Evolutionary conservation across 768 basidiomycete genomes (phyloP), one percentile per base, ranked within the genome.

Genomic region (Favolaschia claudopus): DNA sequence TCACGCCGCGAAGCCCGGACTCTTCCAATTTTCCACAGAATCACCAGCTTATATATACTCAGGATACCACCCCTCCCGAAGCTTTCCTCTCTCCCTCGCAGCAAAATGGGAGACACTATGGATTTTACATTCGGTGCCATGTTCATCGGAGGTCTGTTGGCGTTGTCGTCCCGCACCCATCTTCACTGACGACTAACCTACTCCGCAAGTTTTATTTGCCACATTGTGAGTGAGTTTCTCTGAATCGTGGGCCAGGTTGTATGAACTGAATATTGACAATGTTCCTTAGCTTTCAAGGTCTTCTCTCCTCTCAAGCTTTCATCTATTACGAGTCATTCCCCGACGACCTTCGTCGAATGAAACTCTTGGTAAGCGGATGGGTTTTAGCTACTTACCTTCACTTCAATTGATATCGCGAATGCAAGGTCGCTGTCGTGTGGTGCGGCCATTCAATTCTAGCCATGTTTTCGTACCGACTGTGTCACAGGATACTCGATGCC

Each of bases 371-470:
- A 13, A n/a, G 53, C 5, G 8, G 7, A 31, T 22, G 8, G 4
- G 6, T 20, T n/a, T 4, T 24, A 31, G 20, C 22, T 20, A 17
- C 12, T 17, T 28, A 22, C 22, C 19, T 40, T 24, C 40, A n/a
- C n/a, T 37, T 37, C 13, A 12, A 37, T 12, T 12, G 9, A 20
- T 43, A 43, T 22, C 13, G 22, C 40, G 22, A 10, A 10, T 22
- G 40, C 40, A 14, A 60, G 59, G 59, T 60, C 10, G 54, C 49
- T 2, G n/a, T 25, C 12, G 55, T 62, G 4, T 62, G 60, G 60
- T 47, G 10, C 12, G 39, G 5, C 32, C 12, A 14, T 17, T 9
- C 25, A 17, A 36, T 19, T 20, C 3, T 24, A 40, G 1, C 34
- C 19, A 33, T 32, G 3, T n/a, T 24, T 22, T 19, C 7, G 28